Evolutionary conservation across 2,329 filamentous ascomycete species (phyloP), one percentile per base, ranked within the genome.

Genomic region (Epichloe festucae): DNA sequence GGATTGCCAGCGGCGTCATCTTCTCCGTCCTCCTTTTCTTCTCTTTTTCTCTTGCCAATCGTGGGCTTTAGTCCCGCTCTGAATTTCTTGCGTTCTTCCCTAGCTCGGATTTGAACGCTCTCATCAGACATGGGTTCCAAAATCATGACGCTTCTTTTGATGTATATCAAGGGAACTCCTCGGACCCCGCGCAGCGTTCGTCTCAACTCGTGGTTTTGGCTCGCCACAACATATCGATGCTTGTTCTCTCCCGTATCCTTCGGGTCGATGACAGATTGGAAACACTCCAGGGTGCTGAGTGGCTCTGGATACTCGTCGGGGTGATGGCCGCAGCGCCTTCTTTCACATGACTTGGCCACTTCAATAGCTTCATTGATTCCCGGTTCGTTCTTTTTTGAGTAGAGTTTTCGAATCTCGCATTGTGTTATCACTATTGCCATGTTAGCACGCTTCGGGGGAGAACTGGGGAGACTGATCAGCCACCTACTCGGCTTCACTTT

Each of bases 351-450:
- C 69, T 93, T 91, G 19, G 87, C 87, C 56, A 82, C 73, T 45
- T 83, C 77, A 60, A 94, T 90, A 49, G 86, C 77, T n/a, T 71
- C 70, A 55, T 67, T 64, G 23, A 76, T 67, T 31, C 75, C 73
- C 3, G 76, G 74, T 53, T 79, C 76, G 59, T 64, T 72, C 56
- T 78, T 77, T 50, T 75, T 73, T 17, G 75, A 75, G 68, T 91
- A 91, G 44, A 93, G 77, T 64, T 88, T 85, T 58, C 85, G 81
- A 65, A 90, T 89, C 53, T 80, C 85, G 70, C 86, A 89, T 70
- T 88, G 85, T 19, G 85, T 88, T 56, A 90, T 87, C 79, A 89
- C 80, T 84, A 6, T 21, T 53, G 27, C 21, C 1, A 15, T 6
- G 56, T 69, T 39, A 66, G 61, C 39, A 47, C 35, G 39, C n/a